A percentile compares a stretch with the other conserved stretches of the same genome.
Conservation (phyloP, 164 flowering plant genomes). For the Sextonia rubra region DNA sequence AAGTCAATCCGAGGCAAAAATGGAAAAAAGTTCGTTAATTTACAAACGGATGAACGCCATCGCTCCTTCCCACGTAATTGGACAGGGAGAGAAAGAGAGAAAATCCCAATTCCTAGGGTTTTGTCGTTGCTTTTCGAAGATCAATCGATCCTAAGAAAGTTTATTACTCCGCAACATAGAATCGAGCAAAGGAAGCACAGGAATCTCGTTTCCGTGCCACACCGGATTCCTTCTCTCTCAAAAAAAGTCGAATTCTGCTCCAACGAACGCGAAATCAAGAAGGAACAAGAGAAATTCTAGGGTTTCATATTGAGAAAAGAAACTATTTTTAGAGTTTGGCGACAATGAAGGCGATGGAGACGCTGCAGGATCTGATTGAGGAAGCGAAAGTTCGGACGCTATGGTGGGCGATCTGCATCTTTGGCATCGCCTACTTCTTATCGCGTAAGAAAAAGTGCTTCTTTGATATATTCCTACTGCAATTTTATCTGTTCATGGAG, state of each 20-base stretch:
- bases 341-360: conserved; percentile 68
- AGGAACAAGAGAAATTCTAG: not conserved
- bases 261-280: not conserved
- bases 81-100: not conserved
- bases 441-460: conserved; percentile 39
- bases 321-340: not conserved
- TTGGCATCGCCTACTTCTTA: conserved; percentile 66
- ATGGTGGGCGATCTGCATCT: conserved; percentile 77
- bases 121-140: not conserved
- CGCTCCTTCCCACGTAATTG: not conserved
- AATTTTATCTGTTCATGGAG: too few relatives aligned
- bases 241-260: not conserved
- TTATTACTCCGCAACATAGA: too few relatives aligned
- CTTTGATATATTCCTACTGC: too few relatives aligned
- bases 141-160: not conserved
- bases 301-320: not conserved
- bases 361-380: conserved; percentile 82
- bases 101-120: not conserved
- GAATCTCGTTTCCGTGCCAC: too few relatives aligned
- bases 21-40: too few relatives aligned
- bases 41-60: not conserved
- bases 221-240: not conserved
- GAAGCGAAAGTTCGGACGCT: conserved; percentile 81
- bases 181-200: too few relatives aligned
- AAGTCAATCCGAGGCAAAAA: too few relatives aligned